Evolutionary conservation across 345 rosid species (phyloP).

Genomic region (Hibiscus tridactylites): DNA sequence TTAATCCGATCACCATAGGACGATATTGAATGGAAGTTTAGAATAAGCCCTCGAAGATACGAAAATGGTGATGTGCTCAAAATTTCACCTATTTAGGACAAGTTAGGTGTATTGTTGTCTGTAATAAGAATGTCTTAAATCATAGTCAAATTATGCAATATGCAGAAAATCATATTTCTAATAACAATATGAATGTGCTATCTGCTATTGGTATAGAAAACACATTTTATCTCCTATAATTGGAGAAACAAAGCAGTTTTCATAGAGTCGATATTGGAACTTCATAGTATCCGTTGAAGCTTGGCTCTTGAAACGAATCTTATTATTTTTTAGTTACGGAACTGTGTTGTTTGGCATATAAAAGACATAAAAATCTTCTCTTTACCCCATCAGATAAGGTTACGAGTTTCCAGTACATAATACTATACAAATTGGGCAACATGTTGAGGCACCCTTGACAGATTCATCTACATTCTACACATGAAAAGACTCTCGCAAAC

Average conservation of each 20-base stretch:
- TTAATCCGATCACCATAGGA: neutral
- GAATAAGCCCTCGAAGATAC: neutral
- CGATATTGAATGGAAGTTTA: neutral
- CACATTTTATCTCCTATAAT: neutral
- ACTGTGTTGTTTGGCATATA: no score
- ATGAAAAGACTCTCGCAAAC: neutral
- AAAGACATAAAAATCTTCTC: no score
- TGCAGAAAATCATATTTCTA: neutral
- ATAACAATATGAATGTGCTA: neutral
- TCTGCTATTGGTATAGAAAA: no score
- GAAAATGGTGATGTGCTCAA: neutral
- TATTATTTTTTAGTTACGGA: no score
- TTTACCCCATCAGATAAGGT: neutral
- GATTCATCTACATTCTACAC: neutral
- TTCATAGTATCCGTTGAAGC: neutral
- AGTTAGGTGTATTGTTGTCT: neutral
- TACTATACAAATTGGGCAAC: neutral
- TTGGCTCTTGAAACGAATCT: neutral
- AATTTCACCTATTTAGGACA: neutral
- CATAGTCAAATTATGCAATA: neutral
- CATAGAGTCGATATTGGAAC: neutral
- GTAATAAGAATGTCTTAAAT: neutral
- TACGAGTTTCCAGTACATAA: neutral
- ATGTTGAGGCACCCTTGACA: neutral
- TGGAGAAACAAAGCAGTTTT: neutral